Evolutionary conservation across 148 eudicot genomes (phyloP), one percentile per base, ranked within the genome.

Genomic region (Vaccinium corymbosum): DNA sequence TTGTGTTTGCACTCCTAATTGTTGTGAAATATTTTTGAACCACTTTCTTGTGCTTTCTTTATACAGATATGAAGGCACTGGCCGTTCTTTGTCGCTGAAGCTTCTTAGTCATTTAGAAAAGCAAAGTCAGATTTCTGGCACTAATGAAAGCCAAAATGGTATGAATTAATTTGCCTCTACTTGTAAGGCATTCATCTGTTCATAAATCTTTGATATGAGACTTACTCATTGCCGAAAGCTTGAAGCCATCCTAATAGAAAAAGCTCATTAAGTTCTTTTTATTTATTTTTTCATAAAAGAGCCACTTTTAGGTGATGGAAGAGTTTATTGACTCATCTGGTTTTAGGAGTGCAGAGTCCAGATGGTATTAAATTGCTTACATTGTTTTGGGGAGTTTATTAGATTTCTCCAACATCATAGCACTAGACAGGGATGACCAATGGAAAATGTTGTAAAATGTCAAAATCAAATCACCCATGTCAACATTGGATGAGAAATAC

Each of bases 1-100:
- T 72, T 38, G 8, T 73, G 3, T 35, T 35, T 35, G 38, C 38
- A 35, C 38, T 2, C 38, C 38, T 35, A 35, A 6, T 72, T 38
- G 8, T 73, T 6, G 42, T 73, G 22, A 42, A 17, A 2, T 38
- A 9, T 3, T 22, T 72, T 38, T 35, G 4, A 71, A 38, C 38
- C 48, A 15, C 49, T 32, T 71, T 71, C 46, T 70, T 13, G 75
- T 27, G 75, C 1, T 70, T 32, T 57, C 6, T 22, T 38, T 66
- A 16, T 51, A 27, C 76, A 94, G 98, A 83, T 95, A 96, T 80
- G 99, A 96, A 89, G 99, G 99, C 66, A 96, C 98, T 35, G 99
- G 99, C 61, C 88, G 97, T 84, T 94, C 99, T 0, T 82, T 96
- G 85, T 93, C 99, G 19, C 80, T 96, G 86, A 94, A 96, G 85